Base-by-base conservation (phyloP, 1,284 basidiomycete genomes). In the Meripilus lineatus region DNA sequence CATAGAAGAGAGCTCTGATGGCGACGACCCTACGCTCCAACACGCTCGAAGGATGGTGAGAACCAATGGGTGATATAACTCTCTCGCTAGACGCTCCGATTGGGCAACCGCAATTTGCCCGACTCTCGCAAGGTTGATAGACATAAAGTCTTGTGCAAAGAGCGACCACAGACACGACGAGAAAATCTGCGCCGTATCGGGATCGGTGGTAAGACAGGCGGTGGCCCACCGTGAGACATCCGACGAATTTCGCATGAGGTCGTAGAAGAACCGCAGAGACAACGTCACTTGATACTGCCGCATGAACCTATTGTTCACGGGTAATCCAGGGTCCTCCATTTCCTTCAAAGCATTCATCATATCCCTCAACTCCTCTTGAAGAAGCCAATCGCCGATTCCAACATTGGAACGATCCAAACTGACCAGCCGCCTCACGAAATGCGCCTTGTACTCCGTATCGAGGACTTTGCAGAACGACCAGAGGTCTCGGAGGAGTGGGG, bases 381-480 rank as follows among this genome's bases (percentile, higher is more conserved):
- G 53, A 20, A 89, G 52, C 82, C 83, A 89, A 48, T 85, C 81
- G n/a, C 77, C 83, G 3, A 87, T 57, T 1, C 77, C 79, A 5
- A 78, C 64, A 10, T 69, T 58, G 4, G 75, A 80, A 3, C 69
- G 61, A 51, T 89, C 86, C 11, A 88, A 58, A 17, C 62, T 65
- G 20, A 75, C 65, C 3, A 89, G 66, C 4, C 77, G 70, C 39
- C 71, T 63, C n/a, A 86, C 58, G 26, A 88, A 62, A 34, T 71
- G 67, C 2, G 71, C 64, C 54, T 73, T 77, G 44, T 68, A 73
- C 43, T 78, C 73, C 1, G 72, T 65, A 45, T 83, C 77, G 32
- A 87, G 63, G 3, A 72, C 59, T 3, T 64, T 67, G 55, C 81
- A 74, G 59, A 87, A 86, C 1, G 58, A 45, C 47, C 62, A 67